These are phyloP conservation scores for Phlebiopsis flavidoalba DNA, from an alignment of 768 basidiomycete genomes.

Conservation along the genomic window DNA sequence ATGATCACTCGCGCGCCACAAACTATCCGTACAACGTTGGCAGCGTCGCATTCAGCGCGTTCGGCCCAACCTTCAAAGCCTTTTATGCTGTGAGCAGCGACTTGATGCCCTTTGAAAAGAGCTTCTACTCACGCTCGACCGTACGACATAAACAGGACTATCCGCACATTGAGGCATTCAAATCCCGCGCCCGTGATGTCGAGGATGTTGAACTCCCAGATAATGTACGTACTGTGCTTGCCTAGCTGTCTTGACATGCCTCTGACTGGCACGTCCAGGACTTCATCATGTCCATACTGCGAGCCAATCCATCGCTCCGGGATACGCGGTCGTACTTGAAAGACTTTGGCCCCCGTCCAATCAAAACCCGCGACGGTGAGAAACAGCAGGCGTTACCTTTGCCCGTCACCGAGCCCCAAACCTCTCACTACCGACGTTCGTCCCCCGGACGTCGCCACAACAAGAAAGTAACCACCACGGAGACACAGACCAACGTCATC, in stretches of 20 bases:
- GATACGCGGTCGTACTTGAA: conserved; percentile 89
- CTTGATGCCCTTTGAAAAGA: background rate
- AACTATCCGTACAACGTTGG: conserved; percentile 1
- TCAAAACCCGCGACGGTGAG: conserved; percentile 18
- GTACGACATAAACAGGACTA: conserved; percentile 14
- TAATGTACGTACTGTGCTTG: conserved; percentile 18
- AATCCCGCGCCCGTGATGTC: conserved; percentile 15
- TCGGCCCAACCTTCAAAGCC: conserved; percentile 27
- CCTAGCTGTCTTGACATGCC: no score
- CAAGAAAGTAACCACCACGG: conserved; percentile 18
- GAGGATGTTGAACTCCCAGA: conserved; percentile 25
- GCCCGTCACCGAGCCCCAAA: conserved; percentile 24
- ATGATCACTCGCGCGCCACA: conserved; percentile 12
- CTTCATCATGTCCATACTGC: conserved; percentile 92
- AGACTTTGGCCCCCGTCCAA: conserved; percentile 76
- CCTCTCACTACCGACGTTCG: background rate
- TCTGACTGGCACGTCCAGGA: conserved; percentile 47
- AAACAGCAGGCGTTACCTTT: conserved; percentile 23
- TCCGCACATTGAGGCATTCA: conserved; percentile 19
- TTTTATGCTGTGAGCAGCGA: conserved; percentile 24
- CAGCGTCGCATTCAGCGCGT: conserved; percentile 13
- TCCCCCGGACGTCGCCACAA: conserved; percentile 29
- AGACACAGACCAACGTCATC: conserved; percentile 46
- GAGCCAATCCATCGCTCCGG: conserved; percentile 85
- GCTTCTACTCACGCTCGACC: background rate